Evolutionary conservation across 1,284 basidiomycete genomes (phyloP).

Genomic region (Anthracocystis walkeri): DNA sequence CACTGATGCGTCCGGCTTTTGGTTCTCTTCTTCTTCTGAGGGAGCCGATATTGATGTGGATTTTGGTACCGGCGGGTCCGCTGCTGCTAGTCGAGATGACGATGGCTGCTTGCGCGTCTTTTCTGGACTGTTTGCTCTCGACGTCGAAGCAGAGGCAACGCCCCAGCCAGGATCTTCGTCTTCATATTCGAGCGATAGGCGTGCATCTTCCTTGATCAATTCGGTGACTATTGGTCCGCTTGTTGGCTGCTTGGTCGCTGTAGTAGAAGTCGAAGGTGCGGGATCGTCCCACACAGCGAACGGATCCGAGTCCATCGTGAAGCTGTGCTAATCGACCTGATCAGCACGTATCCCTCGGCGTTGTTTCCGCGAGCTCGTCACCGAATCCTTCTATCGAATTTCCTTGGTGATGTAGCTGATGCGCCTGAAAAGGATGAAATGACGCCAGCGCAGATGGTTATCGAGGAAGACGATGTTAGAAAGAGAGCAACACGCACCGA

Average conservation of each 20-base stretch:
- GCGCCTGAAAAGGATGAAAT: not conserved
- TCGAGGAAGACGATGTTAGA: not conserved
- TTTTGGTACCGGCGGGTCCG: not conserved
- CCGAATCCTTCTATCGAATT: not conserved
- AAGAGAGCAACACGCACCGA: not conserved
- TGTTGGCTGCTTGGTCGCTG: slow-evolving; percentile 1
- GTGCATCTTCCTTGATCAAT: slow-evolving; percentile 2
- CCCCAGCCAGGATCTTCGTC: slow-evolving; percentile 52
- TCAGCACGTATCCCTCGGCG: too few species aligned
- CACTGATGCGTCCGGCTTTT: not conserved
- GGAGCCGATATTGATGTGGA: not conserved
- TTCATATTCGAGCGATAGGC: slow-evolving; percentile 26
- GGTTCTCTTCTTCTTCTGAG: not conserved
- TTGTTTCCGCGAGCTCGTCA: not conserved
- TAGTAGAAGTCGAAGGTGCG: slow-evolving; percentile 5
- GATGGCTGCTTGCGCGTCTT: slow-evolving; percentile 27
- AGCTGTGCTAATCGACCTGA: too few species aligned
- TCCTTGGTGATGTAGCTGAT: not conserved
- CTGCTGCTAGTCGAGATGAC: not conserved
- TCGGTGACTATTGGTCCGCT: not conserved
- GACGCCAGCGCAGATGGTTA: slow-evolving; percentile 1
- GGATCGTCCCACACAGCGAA: slow-evolving; percentile 52
- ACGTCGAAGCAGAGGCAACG: slow-evolving; percentile 18
- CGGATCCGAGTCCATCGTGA: slow-evolving; percentile 45
- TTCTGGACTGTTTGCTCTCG: slow-evolving; percentile 34